A percentile compares a stretch with the other conserved stretches of the same genome.
These are phyloP conservation scores for Amanita rimosa DNA, from an alignment of 768 basidiomycete genomes.

Conservation along the genomic window DNA sequence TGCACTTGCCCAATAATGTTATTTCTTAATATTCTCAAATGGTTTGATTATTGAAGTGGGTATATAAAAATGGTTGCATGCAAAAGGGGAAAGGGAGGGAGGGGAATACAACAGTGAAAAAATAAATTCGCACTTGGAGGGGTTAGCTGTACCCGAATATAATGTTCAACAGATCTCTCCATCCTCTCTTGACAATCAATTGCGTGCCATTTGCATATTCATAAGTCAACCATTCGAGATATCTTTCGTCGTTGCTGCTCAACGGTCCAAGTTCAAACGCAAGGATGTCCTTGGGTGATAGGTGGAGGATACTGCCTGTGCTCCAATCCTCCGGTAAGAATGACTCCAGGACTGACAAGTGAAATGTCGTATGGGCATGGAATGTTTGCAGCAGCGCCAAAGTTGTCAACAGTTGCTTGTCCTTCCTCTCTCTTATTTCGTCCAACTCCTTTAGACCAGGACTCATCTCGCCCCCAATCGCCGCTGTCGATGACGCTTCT, in stretches of 20 bases:
- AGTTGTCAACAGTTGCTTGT: slow-evolving; percentile 31
- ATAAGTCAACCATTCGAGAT: slow-evolving; percentile 66
- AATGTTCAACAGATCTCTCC: slow-evolving; percentile 37
- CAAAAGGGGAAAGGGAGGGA: too few species aligned
- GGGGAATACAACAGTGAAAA: slow-evolving; percentile 3
- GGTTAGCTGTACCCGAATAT: slow-evolving; percentile 31
- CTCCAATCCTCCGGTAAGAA: slow-evolving; percentile 15
- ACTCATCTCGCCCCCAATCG: slow-evolving; percentile 8
- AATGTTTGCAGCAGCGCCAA: slow-evolving; percentile 57
- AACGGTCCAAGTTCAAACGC: slow-evolving; percentile 66
- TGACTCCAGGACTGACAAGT: slow-evolving; percentile 35
- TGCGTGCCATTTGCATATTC: slow-evolving; percentile 45
- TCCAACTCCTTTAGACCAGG: slow-evolving; percentile 11
- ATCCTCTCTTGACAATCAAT: slow-evolving; percentile 33
- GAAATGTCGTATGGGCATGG: slow-evolving; percentile 52
- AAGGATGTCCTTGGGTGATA: slow-evolving; percentile 53
- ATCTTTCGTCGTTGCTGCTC: slow-evolving; percentile 59
- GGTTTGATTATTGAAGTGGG: background rate
- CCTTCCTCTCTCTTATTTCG: slow-evolving; percentile 16
- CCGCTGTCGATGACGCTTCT: slow-evolving; percentile 20
- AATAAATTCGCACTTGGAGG: background rate
- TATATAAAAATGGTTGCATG: background rate
- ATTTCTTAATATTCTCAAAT: background rate
- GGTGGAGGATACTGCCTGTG: slow-evolving; percentile 21
- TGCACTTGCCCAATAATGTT: background rate